Conservation (phyloP, 345 rosid species). For the Psidium friedrichsthalianum region DNA sequence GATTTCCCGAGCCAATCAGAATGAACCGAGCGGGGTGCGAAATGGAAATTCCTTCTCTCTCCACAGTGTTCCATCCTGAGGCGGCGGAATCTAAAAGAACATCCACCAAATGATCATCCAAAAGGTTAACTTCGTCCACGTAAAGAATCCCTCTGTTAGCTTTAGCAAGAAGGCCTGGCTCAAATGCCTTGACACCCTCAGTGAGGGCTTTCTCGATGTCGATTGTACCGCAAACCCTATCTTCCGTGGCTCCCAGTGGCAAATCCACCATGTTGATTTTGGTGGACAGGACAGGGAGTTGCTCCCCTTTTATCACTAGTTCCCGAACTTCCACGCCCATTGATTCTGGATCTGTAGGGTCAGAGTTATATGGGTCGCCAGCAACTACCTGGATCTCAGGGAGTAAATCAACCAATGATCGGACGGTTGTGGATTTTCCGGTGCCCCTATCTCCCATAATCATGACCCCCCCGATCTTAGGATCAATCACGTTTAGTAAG, state of each 20-base stretch:
- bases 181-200: conserved; percentile 94
- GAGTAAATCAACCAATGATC: conserved; percentile 83
- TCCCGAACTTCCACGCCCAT: conserved; percentile 92
- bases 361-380: conserved; percentile 91
- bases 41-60: conserved; percentile 91
- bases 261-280: conserved; percentile 96
- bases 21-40: conserved; percentile 93
- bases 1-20: conserved; percentile 89
- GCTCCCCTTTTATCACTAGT: conserved; percentile 39
- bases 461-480: conserved; percentile 95
- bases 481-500: conserved; percentile 82
- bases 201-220: conserved; percentile 95
- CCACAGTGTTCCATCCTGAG: conserved; percentile 93
- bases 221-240: conserved; percentile 95
- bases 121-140: conserved; percentile 91
- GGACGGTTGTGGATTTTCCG: conserved; percentile 81
- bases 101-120: conserved; percentile 95
- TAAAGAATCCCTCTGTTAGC: conserved; percentile 96
- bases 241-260: conserved; percentile 96
- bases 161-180: conserved; percentile 96
- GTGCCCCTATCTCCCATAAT: conserved; percentile 98
- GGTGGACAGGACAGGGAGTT: conserved; percentile 28
- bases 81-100: conserved; percentile 95
- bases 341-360: conserved; percentile 80
- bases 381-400: conserved; percentile 78